These are phyloP conservation scores for Strigomonas culicis DNA, from an alignment of 208 protist species.

Conservation along the genomic window DNA sequence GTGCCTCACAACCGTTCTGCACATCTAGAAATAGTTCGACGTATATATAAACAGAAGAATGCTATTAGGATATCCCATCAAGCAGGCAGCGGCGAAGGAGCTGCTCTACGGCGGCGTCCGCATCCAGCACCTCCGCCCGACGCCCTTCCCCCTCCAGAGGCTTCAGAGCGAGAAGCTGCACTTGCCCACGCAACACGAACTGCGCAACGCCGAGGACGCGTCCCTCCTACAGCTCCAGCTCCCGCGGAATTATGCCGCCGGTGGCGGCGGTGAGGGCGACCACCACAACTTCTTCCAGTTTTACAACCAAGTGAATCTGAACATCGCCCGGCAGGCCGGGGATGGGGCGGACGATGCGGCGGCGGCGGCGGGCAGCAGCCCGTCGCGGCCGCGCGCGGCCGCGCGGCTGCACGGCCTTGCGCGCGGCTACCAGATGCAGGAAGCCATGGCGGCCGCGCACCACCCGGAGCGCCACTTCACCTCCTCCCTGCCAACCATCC, in stretches of 20 bases:
- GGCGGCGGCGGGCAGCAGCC: no score
- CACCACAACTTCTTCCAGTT: neutral
- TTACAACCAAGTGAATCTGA: constrained; percentile 18
- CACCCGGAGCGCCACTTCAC: constrained; percentile 59
- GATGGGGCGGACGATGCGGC: no score
- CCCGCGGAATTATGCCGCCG: constrained; percentile 19
- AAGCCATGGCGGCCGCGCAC: constrained; percentile 29
- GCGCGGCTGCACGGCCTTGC: no score
- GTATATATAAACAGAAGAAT: neutral
- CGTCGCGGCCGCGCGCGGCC: no score
- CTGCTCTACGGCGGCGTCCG: constrained; percentile 82
- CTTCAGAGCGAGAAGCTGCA: constrained; percentile 63
- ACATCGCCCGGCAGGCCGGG: constrained; percentile 12
- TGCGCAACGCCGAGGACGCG: constrained; percentile 32
- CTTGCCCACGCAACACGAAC: constrained; percentile 40
- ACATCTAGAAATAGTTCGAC: no score
- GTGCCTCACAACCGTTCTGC: no score
- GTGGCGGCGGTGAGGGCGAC: neutral
- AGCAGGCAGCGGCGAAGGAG: constrained; percentile 51
- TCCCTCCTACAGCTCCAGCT: constrained; percentile 53
- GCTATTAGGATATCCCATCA: constrained; percentile 71
- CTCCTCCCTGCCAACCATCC: constrained; percentile 47
- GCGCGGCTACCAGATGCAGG: constrained; percentile 32
- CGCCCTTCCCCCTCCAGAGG: constrained; percentile 41
- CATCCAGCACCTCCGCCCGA: constrained; percentile 47